Evolutionary conservation across 1,284 basidiomycete genomes (phyloP), one percentile per base, ranked within the genome.

Genomic region (Sutorius eximius): DNA sequence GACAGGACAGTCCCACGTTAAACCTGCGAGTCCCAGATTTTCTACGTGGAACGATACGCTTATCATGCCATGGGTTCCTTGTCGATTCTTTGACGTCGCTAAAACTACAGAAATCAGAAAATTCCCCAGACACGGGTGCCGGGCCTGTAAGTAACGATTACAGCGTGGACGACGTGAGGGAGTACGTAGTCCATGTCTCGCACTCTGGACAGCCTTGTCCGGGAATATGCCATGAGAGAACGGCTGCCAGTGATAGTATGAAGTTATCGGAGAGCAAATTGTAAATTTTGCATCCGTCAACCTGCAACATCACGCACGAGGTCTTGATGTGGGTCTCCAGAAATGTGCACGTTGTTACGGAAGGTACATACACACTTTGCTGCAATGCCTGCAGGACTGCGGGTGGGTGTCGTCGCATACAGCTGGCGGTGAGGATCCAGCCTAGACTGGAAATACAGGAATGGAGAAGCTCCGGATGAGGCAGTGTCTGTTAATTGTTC

Each of bases 401-500:
- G 18, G 15, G 13, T 56, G 3, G 18, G 10, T 13, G 2, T n/a
- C 20, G 9, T 37, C 22, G 10, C 20, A 37, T 36, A 34, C 5
- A 30, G 29, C 20, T 56, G 10, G 16, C 9, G 18, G 24, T 10
- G 38, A 47, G 27, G 16, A 22, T 45, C 38, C 6, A 29, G 5
- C 29, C 52, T 4, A 22, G 18, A 22, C 7, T 20, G 6, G n/a
- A 16, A 15, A 18, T 9, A 24, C 15, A 30, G 5, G 0, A 15
- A 5, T 6, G 24, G 15, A 10, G 29, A 30, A 16, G n/a, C 24
- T 32, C 24, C 9, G 20, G n/a, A 24, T 13, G 29, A 38, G 55
- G 52, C 52, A 37, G 29, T 57, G 55, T 29, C 15, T 2, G 49
- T 51, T 51, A 18, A 24, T 51, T 24, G 51, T 34, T 20, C 9